Conservation (phyloP, 306 rosid genomes). For the Lathyrus tuberosus region DNA sequence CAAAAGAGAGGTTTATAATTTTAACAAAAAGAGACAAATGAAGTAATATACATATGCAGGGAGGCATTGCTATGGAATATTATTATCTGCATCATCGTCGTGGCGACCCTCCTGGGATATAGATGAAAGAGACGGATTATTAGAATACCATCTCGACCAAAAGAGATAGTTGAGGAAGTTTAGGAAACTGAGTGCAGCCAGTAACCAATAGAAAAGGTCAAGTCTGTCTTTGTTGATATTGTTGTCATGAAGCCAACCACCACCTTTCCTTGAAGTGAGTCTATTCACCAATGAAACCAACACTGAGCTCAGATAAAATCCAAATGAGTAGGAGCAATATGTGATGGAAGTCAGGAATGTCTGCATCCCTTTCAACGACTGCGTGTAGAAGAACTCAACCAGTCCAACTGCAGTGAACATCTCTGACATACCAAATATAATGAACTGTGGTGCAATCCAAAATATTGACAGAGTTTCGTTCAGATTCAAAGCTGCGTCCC, state of each 20-base stretch:
- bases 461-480: constrained; percentile 69
- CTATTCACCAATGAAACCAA: constrained; percentile 76
- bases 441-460: constrained; percentile 95
- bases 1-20: constrained; percentile 8
- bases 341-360: constrained; percentile 83
- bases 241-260: constrained; percentile 79
- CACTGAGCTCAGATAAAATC: constrained; percentile 82
- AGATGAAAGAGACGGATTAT: constrained; percentile 42
- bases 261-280: constrained; percentile 54
- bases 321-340: constrained; percentile 90
- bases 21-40: neutral
- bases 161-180: constrained; percentile 82
- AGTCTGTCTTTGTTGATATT: constrained; percentile 81
- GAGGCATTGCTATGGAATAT: constrained; percentile 33
- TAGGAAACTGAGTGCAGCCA: constrained; percentile 74
- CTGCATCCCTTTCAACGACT: constrained; percentile 80
- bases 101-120: constrained; percentile 2
- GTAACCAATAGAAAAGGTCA: constrained; percentile 84
- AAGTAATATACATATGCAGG: too few species aligned
- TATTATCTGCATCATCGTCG: constrained; percentile 16
- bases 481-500: constrained; percentile 56
- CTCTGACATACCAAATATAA: constrained; percentile 90
- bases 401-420: constrained; percentile 90
- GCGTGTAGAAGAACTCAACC: constrained; percentile 88
- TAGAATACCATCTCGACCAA: constrained; percentile 72